A percentile compares a stretch with the other conserved stretches of the same genome.
Conservation (phyloP, 352 stramenopile species). For the Pythium rishiriense region DNA sequence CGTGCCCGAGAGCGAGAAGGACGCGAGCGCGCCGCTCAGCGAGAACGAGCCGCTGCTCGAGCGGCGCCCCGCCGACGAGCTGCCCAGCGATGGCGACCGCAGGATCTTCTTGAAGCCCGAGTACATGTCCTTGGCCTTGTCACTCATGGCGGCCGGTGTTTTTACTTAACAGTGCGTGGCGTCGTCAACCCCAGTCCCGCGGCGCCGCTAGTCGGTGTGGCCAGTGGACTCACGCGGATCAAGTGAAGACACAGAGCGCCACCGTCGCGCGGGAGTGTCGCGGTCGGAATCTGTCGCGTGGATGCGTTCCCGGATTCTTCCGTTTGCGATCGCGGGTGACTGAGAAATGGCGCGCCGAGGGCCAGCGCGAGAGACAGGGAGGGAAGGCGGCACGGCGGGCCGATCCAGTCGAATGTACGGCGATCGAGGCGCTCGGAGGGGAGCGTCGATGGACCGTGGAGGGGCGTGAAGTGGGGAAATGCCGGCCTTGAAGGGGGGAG, state of each 20-base stretch:
- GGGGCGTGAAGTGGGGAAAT: background rate
- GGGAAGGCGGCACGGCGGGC: background rate
- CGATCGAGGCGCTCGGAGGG: no score
- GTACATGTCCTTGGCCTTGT: constrained; percentile 79
- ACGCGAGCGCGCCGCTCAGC: constrained; percentile 24
- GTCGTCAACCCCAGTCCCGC: no score
- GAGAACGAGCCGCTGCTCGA: constrained; percentile 58
- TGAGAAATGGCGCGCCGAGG: background rate
- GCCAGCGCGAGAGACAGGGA: background rate
- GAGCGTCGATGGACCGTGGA: background rate
- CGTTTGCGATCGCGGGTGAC: background rate
- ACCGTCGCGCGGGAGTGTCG: no score
- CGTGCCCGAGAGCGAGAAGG: constrained; percentile 22
- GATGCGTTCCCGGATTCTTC: background rate
- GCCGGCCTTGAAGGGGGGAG: background rate
- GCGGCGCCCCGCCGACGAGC: constrained; percentile 23
- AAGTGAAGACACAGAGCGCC: background rate
- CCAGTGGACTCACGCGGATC: no score
- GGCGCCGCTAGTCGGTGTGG: no score
- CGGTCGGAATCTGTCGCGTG: no score
- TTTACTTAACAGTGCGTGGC: no score
- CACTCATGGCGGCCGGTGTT: constrained; percentile 50
- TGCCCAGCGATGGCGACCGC: constrained; percentile 39
- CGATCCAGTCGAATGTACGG: background rate
- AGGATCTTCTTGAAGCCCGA: constrained; percentile 85